These are phyloP conservation scores for Colletotrichum camelliae DNA, from an alignment of 2,329 filamentous ascomycete species.

Conservation along the genomic window DNA sequence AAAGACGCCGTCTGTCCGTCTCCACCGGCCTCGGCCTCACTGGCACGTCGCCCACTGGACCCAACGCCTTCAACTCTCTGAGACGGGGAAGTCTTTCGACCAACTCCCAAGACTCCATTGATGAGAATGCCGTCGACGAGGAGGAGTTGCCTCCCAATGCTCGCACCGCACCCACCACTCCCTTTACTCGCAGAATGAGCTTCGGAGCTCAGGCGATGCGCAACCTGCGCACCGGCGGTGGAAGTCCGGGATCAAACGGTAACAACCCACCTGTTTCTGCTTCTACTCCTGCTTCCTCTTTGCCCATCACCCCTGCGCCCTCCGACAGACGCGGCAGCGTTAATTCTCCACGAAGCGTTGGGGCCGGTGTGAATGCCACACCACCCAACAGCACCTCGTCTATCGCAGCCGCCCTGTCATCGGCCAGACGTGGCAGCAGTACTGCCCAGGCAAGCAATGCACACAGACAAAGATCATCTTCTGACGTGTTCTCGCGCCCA, in stretches of 20 bases:
- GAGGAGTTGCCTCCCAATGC: slow-evolving; percentile 58
- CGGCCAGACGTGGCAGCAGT: slow-evolving; percentile 42
- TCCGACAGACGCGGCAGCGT: slow-evolving; percentile 28
- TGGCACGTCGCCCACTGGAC: slow-evolving; percentile 68
- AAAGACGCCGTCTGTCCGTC: slow-evolving; percentile 75
- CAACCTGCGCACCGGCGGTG: slow-evolving; percentile 65
- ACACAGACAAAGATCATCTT: slow-evolving; percentile 62
- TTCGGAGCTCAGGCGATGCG: slow-evolving; percentile 83
- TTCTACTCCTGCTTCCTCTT: slow-evolving; percentile 36
- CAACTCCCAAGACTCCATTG: slow-evolving; percentile 62
- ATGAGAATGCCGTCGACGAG: slow-evolving; percentile 78
- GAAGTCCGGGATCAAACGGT: slow-evolving; percentile 69
- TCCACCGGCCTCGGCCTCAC: slow-evolving; percentile 78
- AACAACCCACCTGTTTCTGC: slow-evolving; percentile 52
- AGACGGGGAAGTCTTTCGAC: slow-evolving; percentile 75
- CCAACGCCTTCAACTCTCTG: slow-evolving; percentile 53
- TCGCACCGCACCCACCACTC: slow-evolving; percentile 69
- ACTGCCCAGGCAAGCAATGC: slow-evolving; percentile 64
- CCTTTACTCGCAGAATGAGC: slow-evolving; percentile 85
- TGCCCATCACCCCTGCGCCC: slow-evolving; percentile 37
- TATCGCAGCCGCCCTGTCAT: slow-evolving; percentile 37
- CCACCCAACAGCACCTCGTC: slow-evolving; percentile 36
- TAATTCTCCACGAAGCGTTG: neutral
- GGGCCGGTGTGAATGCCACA: slow-evolving; percentile 22
- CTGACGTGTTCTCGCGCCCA: slow-evolving; percentile 71